Evolutionary conservation across 2,329 filamentous ascomycete genomes (phyloP).

Genomic region (Colletotrichum simmondsii): DNA sequence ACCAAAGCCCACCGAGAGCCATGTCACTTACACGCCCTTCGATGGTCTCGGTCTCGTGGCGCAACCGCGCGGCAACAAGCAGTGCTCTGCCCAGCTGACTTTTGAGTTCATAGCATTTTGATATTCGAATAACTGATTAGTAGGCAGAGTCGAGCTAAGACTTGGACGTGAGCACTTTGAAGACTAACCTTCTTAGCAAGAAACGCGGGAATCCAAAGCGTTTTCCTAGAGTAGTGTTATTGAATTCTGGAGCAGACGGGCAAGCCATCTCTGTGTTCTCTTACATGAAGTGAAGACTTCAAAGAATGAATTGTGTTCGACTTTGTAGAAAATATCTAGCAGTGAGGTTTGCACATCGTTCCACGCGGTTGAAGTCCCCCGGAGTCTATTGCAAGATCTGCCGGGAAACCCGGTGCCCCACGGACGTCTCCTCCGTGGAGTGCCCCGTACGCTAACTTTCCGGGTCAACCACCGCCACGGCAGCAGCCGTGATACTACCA

Average conservation of each 20-base stretch:
- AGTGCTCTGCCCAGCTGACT: background rate
- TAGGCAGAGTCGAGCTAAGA: background rate
- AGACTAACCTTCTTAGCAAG: no score
- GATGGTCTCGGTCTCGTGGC: background rate
- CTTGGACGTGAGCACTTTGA: no score
- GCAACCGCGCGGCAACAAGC: background rate
- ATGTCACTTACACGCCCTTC: background rate
- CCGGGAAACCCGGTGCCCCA: background rate
- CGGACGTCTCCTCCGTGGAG: background rate
- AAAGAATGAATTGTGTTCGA: accelerated
- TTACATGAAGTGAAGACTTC: no score
- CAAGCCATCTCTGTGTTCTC: no score
- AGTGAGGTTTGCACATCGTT: background rate
- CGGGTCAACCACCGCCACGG: background rate
- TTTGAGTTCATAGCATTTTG: background rate
- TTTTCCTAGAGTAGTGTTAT: background rate
- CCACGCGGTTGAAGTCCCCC: background rate
- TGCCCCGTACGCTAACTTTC: background rate
- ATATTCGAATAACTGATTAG: background rate
- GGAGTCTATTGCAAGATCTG: background rate
- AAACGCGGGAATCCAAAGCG: no score
- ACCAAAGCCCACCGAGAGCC: background rate
- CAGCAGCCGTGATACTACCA: background rate
- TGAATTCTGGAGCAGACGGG: no score
- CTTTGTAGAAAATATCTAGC: background rate